phyloP scores from a whole-genome alignment of 2,329 filamentous ascomycete genomes.

The Fusarium falciforme region DNA sequence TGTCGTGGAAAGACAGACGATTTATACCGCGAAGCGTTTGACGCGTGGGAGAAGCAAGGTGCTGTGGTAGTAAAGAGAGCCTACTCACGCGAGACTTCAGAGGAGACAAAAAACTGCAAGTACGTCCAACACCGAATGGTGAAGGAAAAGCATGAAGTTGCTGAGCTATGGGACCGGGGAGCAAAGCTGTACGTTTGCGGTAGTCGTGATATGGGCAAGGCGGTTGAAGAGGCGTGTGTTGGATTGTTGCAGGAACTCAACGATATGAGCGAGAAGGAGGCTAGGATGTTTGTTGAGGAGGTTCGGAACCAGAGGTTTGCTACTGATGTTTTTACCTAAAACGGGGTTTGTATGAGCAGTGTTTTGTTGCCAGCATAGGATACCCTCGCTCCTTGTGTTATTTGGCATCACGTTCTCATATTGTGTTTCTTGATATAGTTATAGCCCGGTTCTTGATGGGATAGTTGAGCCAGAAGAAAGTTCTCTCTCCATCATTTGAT shows the following conservation, averaged over 20 bases:
- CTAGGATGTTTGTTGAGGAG: background rate
- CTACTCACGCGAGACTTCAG: slow-evolving; percentile 46
- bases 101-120: slow-evolving; percentile 8
- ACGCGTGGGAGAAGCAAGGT: slow-evolving; percentile 59
- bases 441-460: too few species aligned
- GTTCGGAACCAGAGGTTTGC: slow-evolving; percentile 1
- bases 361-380: background rate
- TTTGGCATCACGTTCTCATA: background rate
- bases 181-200: slow-evolving; percentile 19
- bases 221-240: slow-evolving; percentile 1
- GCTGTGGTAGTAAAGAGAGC: slow-evolving; percentile 68
- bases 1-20: slow-evolving; percentile 58
- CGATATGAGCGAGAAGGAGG: background rate
- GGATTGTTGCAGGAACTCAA: background rate
- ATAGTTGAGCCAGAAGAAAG: too few species aligned
- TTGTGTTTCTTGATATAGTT: too few species aligned
- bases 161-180: background rate
- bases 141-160: slow-evolving; percentile 1
- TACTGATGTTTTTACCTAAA: slow-evolving; percentile 13
- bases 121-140: slow-evolving; percentile 21
- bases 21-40: slow-evolving; percentile 57
- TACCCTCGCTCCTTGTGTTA: background rate
- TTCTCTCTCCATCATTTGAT: background rate
- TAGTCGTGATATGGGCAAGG: slow-evolving; percentile 10
- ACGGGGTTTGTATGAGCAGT: background rate